These are phyloP conservation scores for Talaromyces amestolkiae DNA, from an alignment of 2,329 filamentous ascomycete species.

Conservation along the genomic window DNA sequence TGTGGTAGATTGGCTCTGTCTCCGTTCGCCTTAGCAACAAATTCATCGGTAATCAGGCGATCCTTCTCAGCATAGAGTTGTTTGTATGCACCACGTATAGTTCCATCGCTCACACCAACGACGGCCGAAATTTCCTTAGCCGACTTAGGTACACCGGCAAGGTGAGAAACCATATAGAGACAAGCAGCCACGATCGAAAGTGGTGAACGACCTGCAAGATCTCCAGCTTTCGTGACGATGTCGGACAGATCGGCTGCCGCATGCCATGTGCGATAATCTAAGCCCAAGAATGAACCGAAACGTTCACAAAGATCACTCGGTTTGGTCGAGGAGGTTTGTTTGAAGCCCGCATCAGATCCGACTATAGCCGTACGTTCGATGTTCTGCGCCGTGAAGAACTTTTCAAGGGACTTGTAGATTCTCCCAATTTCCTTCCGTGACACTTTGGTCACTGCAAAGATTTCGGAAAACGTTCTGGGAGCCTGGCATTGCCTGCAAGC, in stretches of 20 bases:
- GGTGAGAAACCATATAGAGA: constrained; percentile 91
- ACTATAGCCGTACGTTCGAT: constrained; percentile 54
- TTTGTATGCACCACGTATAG: constrained; percentile 93
- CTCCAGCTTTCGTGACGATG: constrained; percentile 71
- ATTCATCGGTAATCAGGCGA: constrained; percentile 70
- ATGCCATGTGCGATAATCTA: constrained; percentile 73
- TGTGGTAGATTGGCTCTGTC: constrained; percentile 68
- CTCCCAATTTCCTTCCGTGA: constrained; percentile 96
- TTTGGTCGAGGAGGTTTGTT: constrained; percentile 66
- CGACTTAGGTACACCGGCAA: constrained; percentile 73
- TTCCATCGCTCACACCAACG: constrained; percentile 91
- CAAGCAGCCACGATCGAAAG: constrained; percentile 91
- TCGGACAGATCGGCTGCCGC: constrained; percentile 76
- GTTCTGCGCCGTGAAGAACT: constrained; percentile 76
- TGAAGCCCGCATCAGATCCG: constrained; percentile 60
- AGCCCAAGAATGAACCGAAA: constrained; percentile 80
- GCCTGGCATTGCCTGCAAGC: constrained; percentile 87
- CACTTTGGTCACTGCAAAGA: constrained; percentile 88
- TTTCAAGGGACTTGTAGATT: constrained; percentile 90
- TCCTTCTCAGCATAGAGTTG: constrained; percentile 74
- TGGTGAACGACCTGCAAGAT: constrained; percentile 87
- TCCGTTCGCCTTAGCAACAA: constrained; percentile 69
- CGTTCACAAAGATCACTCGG: constrained; percentile 83
- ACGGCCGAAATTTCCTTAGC: constrained; percentile 85
- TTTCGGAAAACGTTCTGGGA: constrained; percentile 88